phyloP scores from a whole-genome alignment of 495 filamentous ascomycete genomes.

The Aspergillus nanangensis region DNA sequence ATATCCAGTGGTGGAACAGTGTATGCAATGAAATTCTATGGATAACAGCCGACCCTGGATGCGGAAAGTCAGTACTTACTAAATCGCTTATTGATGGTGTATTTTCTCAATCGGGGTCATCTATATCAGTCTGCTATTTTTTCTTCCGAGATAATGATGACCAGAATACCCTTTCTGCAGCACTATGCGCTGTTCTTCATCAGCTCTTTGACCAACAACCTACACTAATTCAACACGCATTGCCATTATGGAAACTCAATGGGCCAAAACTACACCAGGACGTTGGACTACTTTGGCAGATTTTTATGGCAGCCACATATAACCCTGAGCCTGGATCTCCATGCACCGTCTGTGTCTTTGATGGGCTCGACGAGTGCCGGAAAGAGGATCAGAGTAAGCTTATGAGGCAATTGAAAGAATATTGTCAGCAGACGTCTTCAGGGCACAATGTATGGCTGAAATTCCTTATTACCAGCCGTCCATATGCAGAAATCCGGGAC shows the following conservation, averaged over 20 bases:
- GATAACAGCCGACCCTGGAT: slow-evolving; percentile 42
- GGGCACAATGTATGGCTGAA: slow-evolving; percentile 19
- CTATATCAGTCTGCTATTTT: slow-evolving; percentile 36
- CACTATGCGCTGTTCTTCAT: slow-evolving; percentile 38
- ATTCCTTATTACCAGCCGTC: slow-evolving; percentile 42
- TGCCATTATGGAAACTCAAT: slow-evolving; percentile 21
- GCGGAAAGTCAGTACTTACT: slow-evolving; percentile 41
- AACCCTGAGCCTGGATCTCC: slow-evolving; percentile 8
- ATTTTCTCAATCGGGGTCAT: slow-evolving; percentile 2
- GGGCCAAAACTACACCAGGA: slow-evolving; percentile 16
- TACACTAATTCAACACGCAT: slow-evolving; percentile 19
- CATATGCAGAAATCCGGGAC: slow-evolving; percentile 30
- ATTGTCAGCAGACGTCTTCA: neutral
- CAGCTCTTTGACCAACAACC: slow-evolving; percentile 29
- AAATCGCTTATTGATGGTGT: slow-evolving; percentile 27
- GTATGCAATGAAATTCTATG: slow-evolving; percentile 29
- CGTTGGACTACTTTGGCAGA: slow-evolving; percentile 25
- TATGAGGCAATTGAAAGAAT: slow-evolving; percentile 14
- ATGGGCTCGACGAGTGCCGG: slow-evolving; percentile 40
- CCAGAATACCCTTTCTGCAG: slow-evolving; percentile 24
- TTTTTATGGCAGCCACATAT: slow-evolving; percentile 18
- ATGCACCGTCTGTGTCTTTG: slow-evolving; percentile 32
- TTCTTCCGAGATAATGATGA: slow-evolving; percentile 42
- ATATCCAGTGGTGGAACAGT: slow-evolving; percentile 22
- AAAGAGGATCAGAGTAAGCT: slow-evolving; percentile 12